Evolutionary conservation across 2,329 filamentous ascomycete species (phyloP).

Genomic region (Dactylellina cionopaga): DNA sequence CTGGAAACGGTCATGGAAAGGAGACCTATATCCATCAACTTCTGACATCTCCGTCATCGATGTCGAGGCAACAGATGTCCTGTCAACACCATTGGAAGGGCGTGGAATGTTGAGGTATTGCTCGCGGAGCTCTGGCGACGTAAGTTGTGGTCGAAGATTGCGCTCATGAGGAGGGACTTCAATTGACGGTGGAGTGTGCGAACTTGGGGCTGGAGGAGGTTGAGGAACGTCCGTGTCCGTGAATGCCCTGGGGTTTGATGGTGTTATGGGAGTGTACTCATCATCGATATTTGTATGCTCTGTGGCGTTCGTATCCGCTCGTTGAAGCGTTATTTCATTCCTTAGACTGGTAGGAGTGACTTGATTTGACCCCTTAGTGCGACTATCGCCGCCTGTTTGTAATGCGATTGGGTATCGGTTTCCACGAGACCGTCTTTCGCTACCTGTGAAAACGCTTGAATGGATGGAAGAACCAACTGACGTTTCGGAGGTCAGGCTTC

Average conservation of each 20-base stretch:
- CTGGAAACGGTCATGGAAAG: constrained; percentile 49
- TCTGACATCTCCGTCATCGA: constrained; percentile 47
- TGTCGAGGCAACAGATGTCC: constrained; percentile 36
- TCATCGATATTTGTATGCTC: constrained; percentile 43
- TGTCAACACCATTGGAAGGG: constrained; percentile 3
- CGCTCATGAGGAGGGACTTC: constrained; percentile 31
- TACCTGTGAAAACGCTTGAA: constrained; percentile 37
- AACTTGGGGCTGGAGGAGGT: constrained; percentile 15
- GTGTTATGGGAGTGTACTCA: constrained; percentile 44
- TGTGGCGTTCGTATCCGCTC: constrained; percentile 33
- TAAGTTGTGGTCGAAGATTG: constrained; percentile 21
- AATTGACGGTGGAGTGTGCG: constrained; percentile 13
- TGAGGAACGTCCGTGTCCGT: constrained; percentile 15
- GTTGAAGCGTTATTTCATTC: constrained; percentile 25
- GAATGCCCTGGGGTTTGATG: constrained; percentile 40
- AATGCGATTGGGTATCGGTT: constrained; percentile 45
- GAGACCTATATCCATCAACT: constrained; percentile 45
- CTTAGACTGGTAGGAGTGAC: constrained; percentile 26
- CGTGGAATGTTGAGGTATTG: constrained; percentile 43
- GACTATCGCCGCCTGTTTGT: constrained; percentile 5
- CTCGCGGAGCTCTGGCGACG: constrained; percentile 33
- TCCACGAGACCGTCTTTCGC: constrained; percentile 46
- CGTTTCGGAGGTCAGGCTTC: constrained; percentile 40
- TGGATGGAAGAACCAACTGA: constrained; percentile 48
- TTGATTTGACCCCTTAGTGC: constrained; percentile 22